Evolutionary conservation across 345 rosid species (phyloP), one percentile per base, ranked within the genome.

Genomic region (Eucalyptus regnans): DNA sequence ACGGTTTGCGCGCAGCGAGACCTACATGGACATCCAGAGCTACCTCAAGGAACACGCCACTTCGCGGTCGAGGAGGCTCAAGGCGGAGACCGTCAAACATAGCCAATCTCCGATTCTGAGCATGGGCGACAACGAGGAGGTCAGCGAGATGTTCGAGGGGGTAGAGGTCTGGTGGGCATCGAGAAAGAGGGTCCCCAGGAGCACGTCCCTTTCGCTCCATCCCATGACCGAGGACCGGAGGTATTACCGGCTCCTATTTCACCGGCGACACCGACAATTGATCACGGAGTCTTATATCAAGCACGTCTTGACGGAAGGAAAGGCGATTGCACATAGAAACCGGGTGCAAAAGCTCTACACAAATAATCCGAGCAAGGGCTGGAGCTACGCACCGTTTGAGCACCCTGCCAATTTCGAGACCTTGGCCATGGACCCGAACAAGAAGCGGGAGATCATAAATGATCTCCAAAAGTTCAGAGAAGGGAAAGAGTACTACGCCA

Each of bases 361-460:
- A 2, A 91, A 94, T 87, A 89, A 89, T 37, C 71, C 92, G 2
- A 88, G 93, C 31, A 81, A 90, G 43, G 88, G 46, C 18, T 88
- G 96, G 95, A 91, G 91, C 22, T 90, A 86, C 33, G 91, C 89
- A 6, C 89, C 89, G 50, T 93, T 95, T 58, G 92, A 91, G 37
- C 96, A 95, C 52, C 98, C 97, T 1, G 94, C 96, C 1, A 92
- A 93, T 1, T 95, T 96, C 88, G 92, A 94, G 2, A 92, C 97
- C 56, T 91, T 94, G n/a, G 95, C 95, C 12, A 94, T 95, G 99
- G 96, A 97, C 52, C 86, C 93, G 5, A 87, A 87, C n/a, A 93
- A 92, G 93, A 96, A 95, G 90, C 88, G 90, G 16, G 92, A 89
- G 87, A 90, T 97, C 86, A 91, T 51, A 84, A 92, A 94, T n/a